phyloP scores from a whole-genome alignment of 495 filamentous ascomycete species.

The Xylaria bambusicola region DNA sequence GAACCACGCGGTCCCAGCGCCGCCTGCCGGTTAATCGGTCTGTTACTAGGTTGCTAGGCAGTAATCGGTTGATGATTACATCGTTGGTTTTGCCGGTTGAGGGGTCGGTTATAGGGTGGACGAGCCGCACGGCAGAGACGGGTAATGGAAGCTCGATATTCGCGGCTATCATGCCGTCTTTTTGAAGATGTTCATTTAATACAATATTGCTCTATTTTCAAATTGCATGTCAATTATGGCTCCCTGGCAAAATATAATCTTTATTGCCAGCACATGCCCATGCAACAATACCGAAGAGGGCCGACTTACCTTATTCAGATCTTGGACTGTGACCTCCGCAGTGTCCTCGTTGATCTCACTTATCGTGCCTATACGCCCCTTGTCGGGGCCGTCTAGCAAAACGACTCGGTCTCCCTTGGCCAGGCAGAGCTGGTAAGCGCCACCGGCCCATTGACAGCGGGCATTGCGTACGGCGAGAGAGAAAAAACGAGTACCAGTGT shows the following conservation, averaged over 20 bases:
- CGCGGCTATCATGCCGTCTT: neutral
- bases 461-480: slow-evolving; percentile 30
- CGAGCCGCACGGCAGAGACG: slow-evolving; percentile 73
- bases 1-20: slow-evolving; percentile 54
- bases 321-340: slow-evolving; percentile 62
- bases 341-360: slow-evolving; percentile 54
- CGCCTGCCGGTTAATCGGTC: slow-evolving; percentile 48
- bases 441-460: slow-evolving; percentile 49
- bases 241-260: neutral
- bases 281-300: slow-evolving; percentile 24
- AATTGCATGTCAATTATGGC: neutral
- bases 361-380: slow-evolving; percentile 77
- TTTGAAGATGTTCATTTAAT: neutral
- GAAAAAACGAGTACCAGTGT: slow-evolving; percentile 24
- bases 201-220: slow-evolving; percentile 24
- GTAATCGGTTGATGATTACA: slow-evolving; percentile 72
- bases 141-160: slow-evolving; percentile 53
- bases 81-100: slow-evolving; percentile 63
- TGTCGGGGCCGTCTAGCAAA: slow-evolving; percentile 70
- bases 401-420: slow-evolving; percentile 74
- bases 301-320: slow-evolving; percentile 67
- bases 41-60: slow-evolving; percentile 40
- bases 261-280: neutral
- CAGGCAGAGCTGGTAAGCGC: slow-evolving; percentile 64
- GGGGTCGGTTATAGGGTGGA: slow-evolving; percentile 69